Percentiles rank a stretch among this genome's conserved stretches.
Conservation (phyloP, 1,139 yeast genomes). For the Scheffersomyces lignicola region DNA sequence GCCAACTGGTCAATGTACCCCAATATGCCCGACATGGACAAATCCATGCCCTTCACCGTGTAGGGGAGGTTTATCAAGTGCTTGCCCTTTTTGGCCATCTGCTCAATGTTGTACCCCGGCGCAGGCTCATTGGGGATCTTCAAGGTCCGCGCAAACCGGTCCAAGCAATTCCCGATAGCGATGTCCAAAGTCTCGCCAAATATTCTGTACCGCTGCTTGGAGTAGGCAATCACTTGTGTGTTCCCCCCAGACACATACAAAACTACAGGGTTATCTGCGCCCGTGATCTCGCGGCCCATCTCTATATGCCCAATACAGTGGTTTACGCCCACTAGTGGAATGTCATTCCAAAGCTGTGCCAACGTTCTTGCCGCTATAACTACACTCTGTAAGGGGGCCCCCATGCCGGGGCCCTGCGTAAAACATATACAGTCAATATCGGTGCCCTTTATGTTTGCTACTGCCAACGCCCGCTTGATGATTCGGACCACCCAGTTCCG, state of each 20-base stretch:
- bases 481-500: conserved; percentile 92
- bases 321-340: conserved; percentile 91
- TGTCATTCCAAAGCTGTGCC: conserved; percentile 66
- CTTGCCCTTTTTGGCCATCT: conserved; percentile 75
- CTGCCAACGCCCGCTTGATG: conserved; percentile 63
- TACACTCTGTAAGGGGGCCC: conserved; percentile 94
- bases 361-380: conserved; percentile 90
- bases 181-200: conserved; percentile 97
- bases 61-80: conserved; percentile 81
- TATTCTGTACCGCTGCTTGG: conserved; percentile 87
- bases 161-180: conserved; percentile 96
- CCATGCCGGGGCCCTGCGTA: conserved; percentile 99
- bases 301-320: conserved; percentile 98
- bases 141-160: conserved; percentile 89
- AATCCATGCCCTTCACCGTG: conserved; percentile 97
- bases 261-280: conserved; percentile 93
- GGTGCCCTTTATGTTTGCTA: conserved; percentile 53
- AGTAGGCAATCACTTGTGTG: conserved; percentile 96
- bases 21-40: conserved; percentile 93
- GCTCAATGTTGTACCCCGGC: conserved; percentile 97
- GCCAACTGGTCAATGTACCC: conserved; percentile 84
- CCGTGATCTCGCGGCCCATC: conserved; percentile 98
- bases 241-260: conserved; percentile 97
- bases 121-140: conserved; percentile 90
- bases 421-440: conserved; percentile 91